Base-by-base conservation (phyloP, 306 rosid genomes). In the Inga laurina region DNA sequence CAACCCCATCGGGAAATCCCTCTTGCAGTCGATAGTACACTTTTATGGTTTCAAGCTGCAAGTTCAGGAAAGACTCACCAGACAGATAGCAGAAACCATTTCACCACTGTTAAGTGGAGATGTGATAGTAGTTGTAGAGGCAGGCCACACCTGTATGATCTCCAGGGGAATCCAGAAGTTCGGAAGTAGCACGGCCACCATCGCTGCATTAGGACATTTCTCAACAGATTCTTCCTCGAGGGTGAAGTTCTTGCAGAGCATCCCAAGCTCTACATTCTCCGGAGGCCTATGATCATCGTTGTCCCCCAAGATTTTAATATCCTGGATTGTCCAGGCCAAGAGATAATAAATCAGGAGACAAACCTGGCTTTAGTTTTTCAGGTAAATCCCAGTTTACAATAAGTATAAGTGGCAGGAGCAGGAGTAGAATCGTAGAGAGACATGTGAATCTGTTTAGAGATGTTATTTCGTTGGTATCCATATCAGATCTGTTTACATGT, bases 21-120 rank as follows among this genome's bases (percentile, higher is more conserved):
- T 89, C 67, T 34, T 97, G 52, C 96, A 88, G 85, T 92, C 98
- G 2, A 84, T 97, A 52, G 92, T 97, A 9, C 92, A 90, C 83
- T 97, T 97, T 85, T 94, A 90, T 49, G 98, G 98, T 30, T 94
- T 91, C 84, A 97, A 94, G 92, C 99, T 94, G 61, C 99, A 97
- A 88, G 99, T 97, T 37, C 99, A 97, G 86, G 99, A 97, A 80
- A 91, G 98, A 84, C 92, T 97, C 77, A 97, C 99, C 2, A 87
- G 98, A 82, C 98, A 97, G 89, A 91, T 97, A 83, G 98, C 99
- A 7, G 99, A 97, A 88, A 90, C 89, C 16, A 90, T 90, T 76
- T 86, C 99, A 3, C 89, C 94, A 10, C 67, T 92, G 67, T 54
- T 91, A 69, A 94, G 97, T n/a, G 92, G 93, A 78, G 92, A 94